Base-by-base conservation (phyloP, 768 basidiomycete genomes). In the Auriscalpium orientale region DNA sequence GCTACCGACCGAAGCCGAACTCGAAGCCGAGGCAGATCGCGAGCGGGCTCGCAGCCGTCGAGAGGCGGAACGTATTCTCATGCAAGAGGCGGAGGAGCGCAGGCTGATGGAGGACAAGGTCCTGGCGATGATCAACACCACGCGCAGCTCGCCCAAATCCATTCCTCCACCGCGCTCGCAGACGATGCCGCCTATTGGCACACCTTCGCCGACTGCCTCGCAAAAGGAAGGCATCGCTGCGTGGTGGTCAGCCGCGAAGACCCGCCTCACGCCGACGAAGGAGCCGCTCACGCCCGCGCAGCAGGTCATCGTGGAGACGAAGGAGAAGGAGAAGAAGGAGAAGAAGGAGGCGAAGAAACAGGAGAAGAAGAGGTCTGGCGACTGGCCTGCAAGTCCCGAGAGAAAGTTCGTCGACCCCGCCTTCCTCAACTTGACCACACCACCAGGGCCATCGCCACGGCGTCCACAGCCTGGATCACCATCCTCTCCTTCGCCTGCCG, bases 211-310 rank as follows among this genome's bases (percentile, higher is more conserved):
- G 1, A 75, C 82, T 2, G 65, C 74, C 9, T 84, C 84, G 7
- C 78, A 83, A 62, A 86, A 87, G 68, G 87, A 85, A n/a, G 66
- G 67, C 2, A 65, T 59, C 1, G 75, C 76, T 46, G 11, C 34
- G 38, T 92, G 91, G 91, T 90, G 89, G 87, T 69, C 79, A 11
- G 75, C 81, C 3, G 82, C 89, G 18, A 91, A 88, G 76, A 81
- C 80, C 61, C 82, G 74, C 61, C 76, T 93, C 10, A 90, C 89
- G 1, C 88, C 90, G 2, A 85, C 85, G 12, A 92, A 91, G 62
- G 84, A 87, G 13, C 68, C 74, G 1, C 80, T 89, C n/a, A 92
- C 91, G 0, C 89, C 90, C 9, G 90, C 91, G 0, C 90, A 92
- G 64, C 89, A 90, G 62, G 76, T 93, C 53, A 83, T 91, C 49